Percentiles rank a stretch among this genome's conserved stretches.
Conservation (phyloP, 2,329 filamentous ascomycete genomes). For the Fusarium papillatum region DNA sequence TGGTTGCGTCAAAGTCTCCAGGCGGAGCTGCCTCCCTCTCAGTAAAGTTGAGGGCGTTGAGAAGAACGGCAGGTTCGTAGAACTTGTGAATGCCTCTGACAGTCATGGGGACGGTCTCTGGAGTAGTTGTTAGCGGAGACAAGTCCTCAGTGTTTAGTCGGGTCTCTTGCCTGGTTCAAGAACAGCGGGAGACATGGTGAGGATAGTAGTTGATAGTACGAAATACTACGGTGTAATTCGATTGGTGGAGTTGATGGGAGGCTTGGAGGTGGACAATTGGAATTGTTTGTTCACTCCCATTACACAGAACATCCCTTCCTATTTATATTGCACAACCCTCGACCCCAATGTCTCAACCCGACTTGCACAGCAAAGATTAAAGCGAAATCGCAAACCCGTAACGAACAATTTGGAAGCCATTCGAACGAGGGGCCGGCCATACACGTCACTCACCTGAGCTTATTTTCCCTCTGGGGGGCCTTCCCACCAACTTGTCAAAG, state of each 20-base stretch:
- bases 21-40: neutral
- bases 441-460: constrained; percentile 14
- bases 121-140: neutral
- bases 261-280: neutral
- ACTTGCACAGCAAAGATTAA: neutral
- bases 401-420: constrained; percentile 17
- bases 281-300: neutral
- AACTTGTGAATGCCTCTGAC: constrained; percentile 12
- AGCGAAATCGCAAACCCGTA: neutral
- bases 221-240: neutral
- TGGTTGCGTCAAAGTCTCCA: neutral
- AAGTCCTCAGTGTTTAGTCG: too few relatives aligned
- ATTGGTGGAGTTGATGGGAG: neutral
- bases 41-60: constrained; percentile 12
- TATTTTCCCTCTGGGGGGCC: neutral
- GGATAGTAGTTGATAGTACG: neutral
- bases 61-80: constrained; percentile 22
- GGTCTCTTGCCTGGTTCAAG: neutral
- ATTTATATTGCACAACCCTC: neutral
- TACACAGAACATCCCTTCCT: neutral
- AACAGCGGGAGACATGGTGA: neutral
- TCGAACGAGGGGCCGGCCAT: constrained; percentile 13
- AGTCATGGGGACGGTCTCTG: constrained; percentile 1
- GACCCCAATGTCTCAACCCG: neutral
- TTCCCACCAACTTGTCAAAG: constrained; percentile 15